phyloP scores from a whole-genome alignment of 495 filamentous ascomycete genomes.

The Podospora tetraspora region DNA sequence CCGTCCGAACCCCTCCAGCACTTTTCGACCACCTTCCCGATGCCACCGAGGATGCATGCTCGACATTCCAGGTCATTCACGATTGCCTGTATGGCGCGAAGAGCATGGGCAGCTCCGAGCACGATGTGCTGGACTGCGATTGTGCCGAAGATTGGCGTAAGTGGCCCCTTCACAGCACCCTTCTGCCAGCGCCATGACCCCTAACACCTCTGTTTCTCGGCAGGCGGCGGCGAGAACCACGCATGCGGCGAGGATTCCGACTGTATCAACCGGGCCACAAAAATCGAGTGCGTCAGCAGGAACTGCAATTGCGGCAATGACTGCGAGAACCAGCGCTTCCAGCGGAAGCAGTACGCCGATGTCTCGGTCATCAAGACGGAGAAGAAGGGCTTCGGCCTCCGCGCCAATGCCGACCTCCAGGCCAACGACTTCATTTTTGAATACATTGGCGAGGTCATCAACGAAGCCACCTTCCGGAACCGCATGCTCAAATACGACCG shows the following conservation, averaged over 20 bases:
- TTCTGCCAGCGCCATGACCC: constrained; percentile 13
- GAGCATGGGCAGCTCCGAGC: constrained; percentile 82
- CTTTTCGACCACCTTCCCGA: constrained; percentile 68
- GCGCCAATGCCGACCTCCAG: constrained; percentile 69
- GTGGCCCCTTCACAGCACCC: constrained; percentile 33
- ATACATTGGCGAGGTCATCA: constrained; percentile 98
- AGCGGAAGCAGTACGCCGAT: constrained; percentile 79
- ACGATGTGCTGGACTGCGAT: constrained; percentile 89
- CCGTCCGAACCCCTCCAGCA: constrained; percentile 51
- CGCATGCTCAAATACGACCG: constrained; percentile 89
- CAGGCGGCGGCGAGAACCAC: constrained; percentile 68
- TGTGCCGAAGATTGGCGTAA: constrained; percentile 95
- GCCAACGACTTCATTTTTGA: constrained; percentile 91
- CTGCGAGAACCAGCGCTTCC: constrained; percentile 95
- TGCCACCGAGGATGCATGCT: constrained; percentile 66
- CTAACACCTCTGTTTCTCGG: constrained; percentile 14
- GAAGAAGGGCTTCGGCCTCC: constrained; percentile 92
- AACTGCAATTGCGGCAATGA: constrained; percentile 79
- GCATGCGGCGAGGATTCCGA: constrained; percentile 96
- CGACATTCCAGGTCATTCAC: constrained; percentile 72
- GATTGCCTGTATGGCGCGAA: constrained; percentile 85
- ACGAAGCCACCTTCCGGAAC: constrained; percentile 77
- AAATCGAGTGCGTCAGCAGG: constrained; percentile 86
- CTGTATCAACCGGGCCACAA: constrained; percentile 97
- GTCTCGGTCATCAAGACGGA: constrained; percentile 96